phyloP scores from a whole-genome alignment of 306 rosid genomes.

The Pyrus betulifolia region DNA sequence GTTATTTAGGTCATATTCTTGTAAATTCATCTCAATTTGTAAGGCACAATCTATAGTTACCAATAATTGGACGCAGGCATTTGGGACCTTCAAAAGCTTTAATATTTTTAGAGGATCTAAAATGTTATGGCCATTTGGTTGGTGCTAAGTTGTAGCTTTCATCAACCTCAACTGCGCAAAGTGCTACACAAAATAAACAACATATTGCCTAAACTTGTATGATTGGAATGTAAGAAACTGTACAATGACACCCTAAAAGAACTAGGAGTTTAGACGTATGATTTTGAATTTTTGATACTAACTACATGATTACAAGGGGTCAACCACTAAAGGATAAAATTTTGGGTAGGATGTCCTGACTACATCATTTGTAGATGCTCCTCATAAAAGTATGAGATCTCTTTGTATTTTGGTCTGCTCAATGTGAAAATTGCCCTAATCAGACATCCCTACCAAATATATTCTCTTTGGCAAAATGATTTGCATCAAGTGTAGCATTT shows the following conservation, averaged over 20 bases:
- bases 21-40: too few relatives aligned
- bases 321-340: neutral
- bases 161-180: too few relatives aligned
- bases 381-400: too few relatives aligned
- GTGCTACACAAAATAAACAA: too few relatives aligned
- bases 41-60: too few relatives aligned
- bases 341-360: neutral
- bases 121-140: neutral
- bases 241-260: slow-evolving; percentile 9
- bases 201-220: slow-evolving; percentile 2
- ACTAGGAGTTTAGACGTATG: neutral
- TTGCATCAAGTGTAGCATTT: slow-evolving; percentile 37
- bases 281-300: neutral
- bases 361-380: neutral
- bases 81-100: too few relatives aligned
- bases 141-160: too few relatives aligned
- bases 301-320: neutral
- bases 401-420: too few relatives aligned
- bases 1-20: too few relatives aligned
- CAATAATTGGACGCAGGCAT: too few relatives aligned
- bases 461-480: neutral
- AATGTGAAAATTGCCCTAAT: too few relatives aligned
- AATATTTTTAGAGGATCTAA: too few relatives aligned
- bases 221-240: slow-evolving; percentile 11
- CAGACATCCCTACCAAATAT: neutral